Percentiles rank a stretch among this genome's conserved stretches.
Evolutionary conservation across 192 early-diverging fungal genomes (phyloP).

Genomic region (Backusella liffmaniae): DNA sequence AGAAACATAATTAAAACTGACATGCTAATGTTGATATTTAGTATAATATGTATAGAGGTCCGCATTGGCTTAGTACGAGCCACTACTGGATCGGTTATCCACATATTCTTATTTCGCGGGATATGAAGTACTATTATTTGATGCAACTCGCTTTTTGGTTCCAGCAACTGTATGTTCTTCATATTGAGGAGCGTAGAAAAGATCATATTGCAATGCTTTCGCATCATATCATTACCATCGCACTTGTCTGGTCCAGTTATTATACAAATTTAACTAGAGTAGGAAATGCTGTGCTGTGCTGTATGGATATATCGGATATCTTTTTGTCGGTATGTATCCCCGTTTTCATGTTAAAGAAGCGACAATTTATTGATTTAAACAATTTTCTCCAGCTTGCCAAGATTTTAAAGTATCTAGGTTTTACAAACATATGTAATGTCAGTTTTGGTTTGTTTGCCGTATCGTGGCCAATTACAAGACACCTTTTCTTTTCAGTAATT

Average conservation of each 20-base stretch:
- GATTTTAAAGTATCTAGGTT: slow-evolving; percentile 71
- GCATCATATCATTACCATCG: slow-evolving; percentile 78
- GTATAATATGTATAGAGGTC: slow-evolving; percentile 64
- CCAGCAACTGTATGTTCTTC: slow-evolving; percentile 73
- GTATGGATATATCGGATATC: slow-evolving; percentile 81
- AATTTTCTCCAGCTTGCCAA: slow-evolving; percentile 59
- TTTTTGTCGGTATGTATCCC: slow-evolving; percentile 59
- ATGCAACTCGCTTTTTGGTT: slow-evolving; percentile 77
- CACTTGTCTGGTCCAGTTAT: slow-evolving; percentile 64
- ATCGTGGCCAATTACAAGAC: slow-evolving; percentile 77
- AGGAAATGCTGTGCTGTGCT: slow-evolving; percentile 75
- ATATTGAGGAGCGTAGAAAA: slow-evolving; percentile 73
- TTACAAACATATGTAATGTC: slow-evolving; percentile 60
- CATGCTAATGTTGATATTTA: slow-evolving; percentile 15
- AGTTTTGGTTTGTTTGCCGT: slow-evolving; percentile 74
- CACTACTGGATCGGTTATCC: slow-evolving; percentile 74
- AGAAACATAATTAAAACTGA: not conserved
- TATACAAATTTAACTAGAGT: slow-evolving; percentile 69
- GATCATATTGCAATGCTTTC: slow-evolving; percentile 68
- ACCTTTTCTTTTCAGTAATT: slow-evolving; percentile 66
- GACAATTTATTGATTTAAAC: not conserved
- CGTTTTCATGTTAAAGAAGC: not conserved
- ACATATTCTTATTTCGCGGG: slow-evolving; percentile 50
- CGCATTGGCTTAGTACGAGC: slow-evolving; percentile 71
- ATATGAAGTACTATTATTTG: slow-evolving; percentile 74